These are phyloP conservation scores for Pseudovirgaria hyperparasitica DNA, from an alignment of 2,329 filamentous ascomycete genomes.

Conservation along the genomic window DNA sequence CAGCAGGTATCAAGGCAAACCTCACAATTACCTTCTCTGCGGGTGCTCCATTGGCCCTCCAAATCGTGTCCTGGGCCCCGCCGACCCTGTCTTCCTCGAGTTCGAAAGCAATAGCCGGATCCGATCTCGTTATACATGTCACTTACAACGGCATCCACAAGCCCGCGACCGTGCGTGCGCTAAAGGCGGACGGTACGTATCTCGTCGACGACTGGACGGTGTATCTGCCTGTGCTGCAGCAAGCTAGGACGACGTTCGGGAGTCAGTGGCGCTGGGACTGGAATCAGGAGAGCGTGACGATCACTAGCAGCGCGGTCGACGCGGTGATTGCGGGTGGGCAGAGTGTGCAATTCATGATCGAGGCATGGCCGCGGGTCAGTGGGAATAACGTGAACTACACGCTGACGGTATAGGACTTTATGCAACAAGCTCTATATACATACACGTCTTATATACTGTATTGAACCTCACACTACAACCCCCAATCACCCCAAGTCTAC, in stretches of 20 bases:
- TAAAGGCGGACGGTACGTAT: slow-evolving; percentile 35
- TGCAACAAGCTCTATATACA: background rate
- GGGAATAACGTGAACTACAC: slow-evolving; percentile 39
- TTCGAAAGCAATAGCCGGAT: slow-evolving; percentile 19
- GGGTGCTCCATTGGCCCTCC: slow-evolving; percentile 34
- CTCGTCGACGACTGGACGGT: slow-evolving; percentile 45
- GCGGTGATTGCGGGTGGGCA: slow-evolving; percentile 34
- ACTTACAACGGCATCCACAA: slow-evolving; percentile 38
- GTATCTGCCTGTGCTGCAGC: slow-evolving; percentile 39
- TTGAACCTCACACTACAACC: no score
- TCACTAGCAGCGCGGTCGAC: slow-evolving; percentile 33
- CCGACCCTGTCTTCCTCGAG: slow-evolving; percentile 25
- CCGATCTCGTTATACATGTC: slow-evolving; percentile 37
- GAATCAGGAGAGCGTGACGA: slow-evolving; percentile 32
- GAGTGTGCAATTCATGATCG: slow-evolving; percentile 38
- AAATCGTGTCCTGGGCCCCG: slow-evolving; percentile 40
- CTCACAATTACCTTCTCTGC: slow-evolving; percentile 41
- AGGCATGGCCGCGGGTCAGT: slow-evolving; percentile 40
- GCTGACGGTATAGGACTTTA: slow-evolving; percentile 22
- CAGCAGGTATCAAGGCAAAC: slow-evolving; percentile 36
- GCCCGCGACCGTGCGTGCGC: slow-evolving; percentile 39
- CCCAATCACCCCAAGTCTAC: no score
- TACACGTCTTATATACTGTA: no score
- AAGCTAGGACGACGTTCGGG: slow-evolving; percentile 33
- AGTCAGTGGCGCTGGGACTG: slow-evolving; percentile 43